Percentiles rank a stretch among this genome's conserved stretches.
phyloP scores from a whole-genome alignment of 2,329 filamentous ascomycete genomes.

The Apiospora phragmitis region DNA sequence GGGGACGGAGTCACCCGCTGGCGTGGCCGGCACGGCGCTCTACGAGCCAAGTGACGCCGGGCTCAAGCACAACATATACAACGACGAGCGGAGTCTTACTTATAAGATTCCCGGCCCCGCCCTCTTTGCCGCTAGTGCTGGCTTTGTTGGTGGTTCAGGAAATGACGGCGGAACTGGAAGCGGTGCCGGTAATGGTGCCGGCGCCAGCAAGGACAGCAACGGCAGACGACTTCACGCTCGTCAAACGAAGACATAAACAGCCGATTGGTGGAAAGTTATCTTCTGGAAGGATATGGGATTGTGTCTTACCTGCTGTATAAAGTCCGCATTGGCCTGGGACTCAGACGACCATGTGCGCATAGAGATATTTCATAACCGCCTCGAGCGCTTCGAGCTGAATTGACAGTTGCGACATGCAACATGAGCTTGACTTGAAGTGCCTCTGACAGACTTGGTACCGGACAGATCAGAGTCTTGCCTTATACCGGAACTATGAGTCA shows the following conservation, averaged over 20 bases:
- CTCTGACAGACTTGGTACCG: no score
- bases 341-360: no score
- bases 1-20: conserved; percentile 35
- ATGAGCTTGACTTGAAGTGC: no score
- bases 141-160: neutral
- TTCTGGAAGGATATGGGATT: fast-evolving
- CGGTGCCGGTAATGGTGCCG: no score
- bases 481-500: no score
- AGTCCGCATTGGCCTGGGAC: no score
- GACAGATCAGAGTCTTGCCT: neutral
- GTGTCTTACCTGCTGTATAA: no score
- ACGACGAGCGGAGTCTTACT: conserved; percentile 16
- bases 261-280: no score
- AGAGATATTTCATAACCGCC: neutral
- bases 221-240: neutral
- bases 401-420: no score
- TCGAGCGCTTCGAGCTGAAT: no score
- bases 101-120: conserved; percentile 30
- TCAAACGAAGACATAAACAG: neutral
- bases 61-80: conserved; percentile 57
- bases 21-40: conserved; percentile 28
- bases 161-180: no score
- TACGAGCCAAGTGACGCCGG: conserved; percentile 31
- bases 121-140: conserved; percentile 11
- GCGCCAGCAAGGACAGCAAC: neutral